Conservation (phyloP, 352 stramenopile species). For the Globisporangium spinosum region DNA sequence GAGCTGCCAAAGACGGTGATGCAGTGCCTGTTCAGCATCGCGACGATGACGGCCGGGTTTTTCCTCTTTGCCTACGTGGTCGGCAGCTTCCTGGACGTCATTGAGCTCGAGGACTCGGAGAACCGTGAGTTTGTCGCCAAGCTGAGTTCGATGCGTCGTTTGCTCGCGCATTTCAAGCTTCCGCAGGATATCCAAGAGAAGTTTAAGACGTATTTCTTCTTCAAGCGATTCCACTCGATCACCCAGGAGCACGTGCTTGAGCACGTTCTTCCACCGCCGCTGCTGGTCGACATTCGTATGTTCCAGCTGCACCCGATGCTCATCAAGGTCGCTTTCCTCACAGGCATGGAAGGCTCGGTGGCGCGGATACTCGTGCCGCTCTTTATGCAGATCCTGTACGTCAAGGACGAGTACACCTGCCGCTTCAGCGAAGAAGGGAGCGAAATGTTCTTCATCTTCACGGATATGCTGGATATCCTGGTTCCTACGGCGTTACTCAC, state of each 20-base stretch:
- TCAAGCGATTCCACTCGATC: constrained; percentile 66
- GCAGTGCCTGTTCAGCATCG: constrained; percentile 53
- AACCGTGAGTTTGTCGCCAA: constrained; percentile 58
- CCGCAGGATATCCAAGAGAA: constrained; percentile 40
- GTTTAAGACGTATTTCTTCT: constrained; percentile 66
- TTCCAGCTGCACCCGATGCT: constrained; percentile 67
- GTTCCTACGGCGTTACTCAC: constrained; percentile 22
- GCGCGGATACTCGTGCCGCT: constrained; percentile 55
- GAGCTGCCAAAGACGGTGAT: constrained; percentile 43
- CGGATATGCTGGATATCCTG: constrained; percentile 51
- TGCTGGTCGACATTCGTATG: constrained; percentile 60
- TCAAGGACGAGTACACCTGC: constrained; percentile 58
- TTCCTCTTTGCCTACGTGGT: constrained; percentile 63
- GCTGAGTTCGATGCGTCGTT: constrained; percentile 46
- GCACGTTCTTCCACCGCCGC: constrained; percentile 45
- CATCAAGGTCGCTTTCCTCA: constrained; percentile 63
- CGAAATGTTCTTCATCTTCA: constrained; percentile 74
- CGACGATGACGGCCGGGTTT: constrained; percentile 55
- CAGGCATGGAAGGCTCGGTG: constrained; percentile 47
- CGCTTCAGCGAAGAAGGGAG: constrained; percentile 51
- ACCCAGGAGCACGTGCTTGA: constrained; percentile 60
- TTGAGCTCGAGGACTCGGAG: constrained; percentile 53
- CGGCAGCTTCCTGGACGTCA: constrained; percentile 56
- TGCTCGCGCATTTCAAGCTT: constrained; percentile 50
- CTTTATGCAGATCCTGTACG: constrained; percentile 52